Conservation (phyloP, 2,329 filamentous ascomycete species). For the Aspergillus unguis region DNA sequence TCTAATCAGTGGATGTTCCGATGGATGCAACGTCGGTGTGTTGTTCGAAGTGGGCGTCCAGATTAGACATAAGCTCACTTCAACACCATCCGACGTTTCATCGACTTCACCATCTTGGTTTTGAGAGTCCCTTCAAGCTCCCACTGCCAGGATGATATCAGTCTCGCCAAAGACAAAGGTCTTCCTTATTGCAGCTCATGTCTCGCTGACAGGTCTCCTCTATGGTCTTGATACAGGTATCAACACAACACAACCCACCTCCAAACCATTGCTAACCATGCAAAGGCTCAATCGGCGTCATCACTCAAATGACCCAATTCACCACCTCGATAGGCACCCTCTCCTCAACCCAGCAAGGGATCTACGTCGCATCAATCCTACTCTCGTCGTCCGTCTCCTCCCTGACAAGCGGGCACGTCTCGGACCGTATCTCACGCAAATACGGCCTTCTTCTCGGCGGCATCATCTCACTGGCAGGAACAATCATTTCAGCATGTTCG, state of each 20-base stretch:
- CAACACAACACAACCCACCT: background rate
- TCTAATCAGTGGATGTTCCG: too few relatives aligned
- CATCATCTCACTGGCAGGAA: slow-evolving; percentile 11
- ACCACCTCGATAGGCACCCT: slow-evolving; percentile 10
- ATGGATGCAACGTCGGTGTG: too few relatives aligned
- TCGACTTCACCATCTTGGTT: too few relatives aligned
- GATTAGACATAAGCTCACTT: too few relatives aligned
- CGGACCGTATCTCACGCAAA: slow-evolving; percentile 16
- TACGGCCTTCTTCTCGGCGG: slow-evolving; percentile 14
- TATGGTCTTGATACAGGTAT: slow-evolving; percentile 16
- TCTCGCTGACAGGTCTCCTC: slow-evolving; percentile 13
- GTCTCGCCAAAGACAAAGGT: slow-evolving; percentile 9
- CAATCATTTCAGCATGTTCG: slow-evolving; percentile 11
- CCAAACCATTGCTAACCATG: background rate
- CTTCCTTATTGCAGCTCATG: slow-evolving; percentile 14
- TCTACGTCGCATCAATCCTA: slow-evolving; percentile 15
- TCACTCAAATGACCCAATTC: slow-evolving; percentile 17
- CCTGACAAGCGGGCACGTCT: slow-evolving; percentile 12
- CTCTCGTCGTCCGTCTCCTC: slow-evolving; percentile 15
- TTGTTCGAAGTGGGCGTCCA: too few relatives aligned
- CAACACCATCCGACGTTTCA: too few relatives aligned
- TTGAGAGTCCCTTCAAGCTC: background rate
- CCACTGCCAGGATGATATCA: background rate
- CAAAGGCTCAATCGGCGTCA: slow-evolving; percentile 13
- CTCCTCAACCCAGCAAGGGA: slow-evolving; percentile 14